Base-by-base conservation (phyloP, 176 grass and related monocot genomes). In the Poa pratensis region DNA sequence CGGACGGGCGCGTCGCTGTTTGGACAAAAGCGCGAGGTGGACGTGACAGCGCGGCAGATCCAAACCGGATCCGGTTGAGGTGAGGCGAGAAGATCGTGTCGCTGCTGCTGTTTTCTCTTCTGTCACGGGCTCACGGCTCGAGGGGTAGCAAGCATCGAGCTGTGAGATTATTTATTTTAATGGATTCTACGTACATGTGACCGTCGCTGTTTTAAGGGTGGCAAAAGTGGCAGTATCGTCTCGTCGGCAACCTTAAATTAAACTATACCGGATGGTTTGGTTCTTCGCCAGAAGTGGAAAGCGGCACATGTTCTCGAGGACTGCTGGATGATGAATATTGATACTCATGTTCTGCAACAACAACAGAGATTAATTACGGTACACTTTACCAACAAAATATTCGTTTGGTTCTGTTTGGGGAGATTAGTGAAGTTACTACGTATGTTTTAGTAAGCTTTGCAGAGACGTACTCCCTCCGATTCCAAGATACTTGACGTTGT, bases 41-140 rank as follows among this genome's bases (percentile, higher is more conserved):
- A 90, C 88, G 73, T 79, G 84, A 86, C 79, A 90, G 54, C 83
- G 73, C 79, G 23, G 46, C 73, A 18, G 71, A 78, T 78, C 65
- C 65, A 64, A 58, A 86, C 74, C 57, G 83, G 86, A 65, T 72
- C 51, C 55, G 66, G 23, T 37, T 34, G 53, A 12, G 9, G 48
- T 18, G 53, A 50, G 19, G 20, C 5, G 16, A 24, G 27, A 10
- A 69, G 39, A 53, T 15, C 85, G 12, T 85, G 48, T 6, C 24
- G 45, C 40, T 42, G 10, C 12, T 2, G 35, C 19, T 24, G 46
- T 14, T 62, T 50, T 22, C 3, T 37, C 37, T 45, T 9, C 20
- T 71, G 73, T 50, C 26, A 13, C 30, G 30, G 30, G 1, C 2
- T 2, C 30, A 30, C 2, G 30, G 2, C 30, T 30, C 35, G 3